Conservation (phyloP, 2,329 filamentous ascomycete species). For the Didymella glomerata region DNA sequence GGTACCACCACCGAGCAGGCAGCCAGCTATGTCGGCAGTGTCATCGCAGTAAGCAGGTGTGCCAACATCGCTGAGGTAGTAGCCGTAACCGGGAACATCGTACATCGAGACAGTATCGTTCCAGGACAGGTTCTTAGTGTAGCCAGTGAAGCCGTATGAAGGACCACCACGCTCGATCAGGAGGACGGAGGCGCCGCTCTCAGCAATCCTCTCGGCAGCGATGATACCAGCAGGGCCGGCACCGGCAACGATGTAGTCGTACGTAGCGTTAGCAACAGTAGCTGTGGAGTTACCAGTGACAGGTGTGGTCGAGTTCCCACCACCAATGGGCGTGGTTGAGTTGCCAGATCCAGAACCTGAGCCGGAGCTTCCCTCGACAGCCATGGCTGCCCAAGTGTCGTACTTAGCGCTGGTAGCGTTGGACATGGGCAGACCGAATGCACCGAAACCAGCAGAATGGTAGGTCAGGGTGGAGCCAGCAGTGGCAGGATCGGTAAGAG, state of each 20-base stretch:
- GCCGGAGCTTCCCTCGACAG: slow-evolving; percentile 29
- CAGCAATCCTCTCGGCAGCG: slow-evolving; percentile 65
- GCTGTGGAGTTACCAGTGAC: slow-evolving; percentile 45
- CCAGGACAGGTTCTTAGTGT: slow-evolving; percentile 43
- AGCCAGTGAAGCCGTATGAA: slow-evolving; percentile 41
- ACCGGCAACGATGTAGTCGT: slow-evolving; percentile 70
- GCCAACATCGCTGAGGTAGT: slow-evolving; percentile 45
- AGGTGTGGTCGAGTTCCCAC: slow-evolving; percentile 35
- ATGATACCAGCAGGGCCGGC: slow-evolving; percentile 69
- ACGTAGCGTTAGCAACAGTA: slow-evolving; percentile 54
- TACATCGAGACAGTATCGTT: slow-evolving; percentile 50
- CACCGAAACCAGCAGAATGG: slow-evolving; percentile 46
- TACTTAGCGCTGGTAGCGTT: slow-evolving; percentile 45
- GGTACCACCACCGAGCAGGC: slow-evolving; percentile 72
- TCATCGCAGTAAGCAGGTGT: slow-evolving; percentile 63
- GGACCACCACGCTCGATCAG: slow-evolving; percentile 59
- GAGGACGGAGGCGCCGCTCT: slow-evolving; percentile 70
- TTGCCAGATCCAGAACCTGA: slow-evolving; percentile 29
- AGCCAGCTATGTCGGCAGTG: slow-evolving; percentile 75
- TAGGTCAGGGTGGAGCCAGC: slow-evolving; percentile 38
- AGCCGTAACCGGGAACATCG: slow-evolving; percentile 49
- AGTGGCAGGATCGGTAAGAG: slow-evolving; percentile 37
- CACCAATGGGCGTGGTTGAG: slow-evolving; percentile 38
- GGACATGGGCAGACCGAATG: slow-evolving; percentile 42
- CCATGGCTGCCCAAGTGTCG: slow-evolving; percentile 47